A percentile compares a stretch with the other conserved stretches of the same genome.
phyloP scores from a whole-genome alignment of 805 yeast species.

The Wickerhamiella spandovensis region DNA sequence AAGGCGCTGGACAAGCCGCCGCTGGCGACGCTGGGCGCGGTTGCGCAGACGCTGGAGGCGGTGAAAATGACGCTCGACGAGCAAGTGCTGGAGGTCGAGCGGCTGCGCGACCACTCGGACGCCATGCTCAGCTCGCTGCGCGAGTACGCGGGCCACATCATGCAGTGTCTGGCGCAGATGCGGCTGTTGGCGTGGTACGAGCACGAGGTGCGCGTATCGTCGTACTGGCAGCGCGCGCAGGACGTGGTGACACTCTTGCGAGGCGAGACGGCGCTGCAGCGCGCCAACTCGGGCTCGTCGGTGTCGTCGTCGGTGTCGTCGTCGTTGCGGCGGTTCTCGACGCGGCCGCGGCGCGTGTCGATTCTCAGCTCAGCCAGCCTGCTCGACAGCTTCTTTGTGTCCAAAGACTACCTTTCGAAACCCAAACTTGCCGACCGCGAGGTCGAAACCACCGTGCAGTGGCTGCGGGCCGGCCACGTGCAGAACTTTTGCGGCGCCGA shows the following conservation, averaged over 20 bases:
- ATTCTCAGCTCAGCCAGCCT: slow-evolving; percentile 15
- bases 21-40: background rate
- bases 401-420: slow-evolving; percentile 18
- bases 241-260: slow-evolving; percentile 3
- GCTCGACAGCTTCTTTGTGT: slow-evolving; percentile 22
- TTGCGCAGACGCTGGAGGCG: background rate
- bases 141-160: background rate
- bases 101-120: background rate
- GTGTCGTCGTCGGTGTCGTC: slow-evolving; percentile 11
- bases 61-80: background rate
- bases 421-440: slow-evolving; percentile 25
- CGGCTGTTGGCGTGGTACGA: slow-evolving; percentile 17
- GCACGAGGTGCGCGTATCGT: slow-evolving; percentile 12
- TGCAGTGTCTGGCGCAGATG: background rate
- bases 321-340: slow-evolving; percentile 10
- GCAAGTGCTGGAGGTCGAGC: background rate
- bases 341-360: slow-evolving; percentile 20
- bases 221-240: slow-evolving; percentile 4
- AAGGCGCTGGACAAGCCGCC: background rate
- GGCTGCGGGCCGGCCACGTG: slow-evolving; percentile 21
- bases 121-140: background rate
- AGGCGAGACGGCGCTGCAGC: slow-evolving; percentile 8
- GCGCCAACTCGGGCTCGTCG: slow-evolving; percentile 15
- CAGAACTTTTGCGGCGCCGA: slow-evolving; percentile 25
- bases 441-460: slow-evolving; percentile 20